Evolutionary conservation across 2,329 filamentous ascomycete species (phyloP).

Genomic region (Colletotrichum spaethianum): DNA sequence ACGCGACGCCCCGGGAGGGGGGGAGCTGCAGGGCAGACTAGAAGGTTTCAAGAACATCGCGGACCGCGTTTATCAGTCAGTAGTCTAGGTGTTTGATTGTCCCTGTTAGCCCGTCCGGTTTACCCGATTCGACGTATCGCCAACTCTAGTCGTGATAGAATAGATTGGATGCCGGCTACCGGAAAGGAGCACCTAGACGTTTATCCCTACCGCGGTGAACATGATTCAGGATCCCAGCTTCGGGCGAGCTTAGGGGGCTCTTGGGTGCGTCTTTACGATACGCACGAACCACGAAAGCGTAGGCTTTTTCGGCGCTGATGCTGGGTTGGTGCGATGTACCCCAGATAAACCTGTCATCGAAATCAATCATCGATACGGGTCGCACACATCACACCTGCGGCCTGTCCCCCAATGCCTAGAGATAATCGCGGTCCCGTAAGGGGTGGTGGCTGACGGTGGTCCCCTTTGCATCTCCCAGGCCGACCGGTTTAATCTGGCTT

Average conservation of each 20-base stretch:
- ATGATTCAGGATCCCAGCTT: conserved; percentile 28
- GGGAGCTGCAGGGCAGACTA: background rate
- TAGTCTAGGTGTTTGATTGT: background rate
- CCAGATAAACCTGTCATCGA: background rate
- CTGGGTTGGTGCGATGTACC: background rate
- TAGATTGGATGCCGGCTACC: background rate
- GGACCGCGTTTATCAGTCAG: conserved; percentile 8
- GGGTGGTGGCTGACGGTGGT: background rate
- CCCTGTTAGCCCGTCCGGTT: background rate
- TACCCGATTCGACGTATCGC: background rate
- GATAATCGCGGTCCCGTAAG: conserved; percentile 19
- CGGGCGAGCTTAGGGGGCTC: background rate
- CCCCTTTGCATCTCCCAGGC: background rate
- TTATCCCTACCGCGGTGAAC: no score
- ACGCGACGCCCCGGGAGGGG: background rate
- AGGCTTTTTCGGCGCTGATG: background rate
- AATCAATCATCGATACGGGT: background rate
- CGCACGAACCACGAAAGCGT: conserved; percentile 34
- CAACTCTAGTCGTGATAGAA: background rate
- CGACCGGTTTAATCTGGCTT: background rate
- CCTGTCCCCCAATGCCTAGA: background rate
- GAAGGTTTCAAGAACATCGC: background rate
- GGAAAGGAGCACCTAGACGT: no score
- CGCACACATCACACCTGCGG: no score
- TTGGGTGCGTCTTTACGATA: conserved; percentile 15